Conservation (phyloP, 192 early-diverging fungal genomes). For the Entomortierella chlamydospora region DNA sequence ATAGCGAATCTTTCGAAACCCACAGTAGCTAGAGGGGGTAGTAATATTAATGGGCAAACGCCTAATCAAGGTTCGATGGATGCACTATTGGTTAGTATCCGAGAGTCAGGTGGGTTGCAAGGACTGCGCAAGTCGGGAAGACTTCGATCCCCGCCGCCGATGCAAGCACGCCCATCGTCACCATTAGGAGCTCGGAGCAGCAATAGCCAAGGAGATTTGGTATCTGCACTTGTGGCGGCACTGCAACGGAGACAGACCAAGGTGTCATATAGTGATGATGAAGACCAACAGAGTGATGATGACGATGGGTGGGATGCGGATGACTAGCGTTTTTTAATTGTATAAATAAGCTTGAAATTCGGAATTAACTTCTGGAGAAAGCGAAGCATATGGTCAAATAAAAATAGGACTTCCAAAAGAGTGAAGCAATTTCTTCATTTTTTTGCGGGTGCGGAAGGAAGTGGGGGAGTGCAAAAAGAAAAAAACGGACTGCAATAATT, state of each 20-base stretch:
- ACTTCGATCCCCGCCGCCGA: constrained; percentile 41
- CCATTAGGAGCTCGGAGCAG: neutral
- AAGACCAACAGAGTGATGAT: constrained; percentile 26
- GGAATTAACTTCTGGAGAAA: no score
- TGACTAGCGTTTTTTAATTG: neutral
- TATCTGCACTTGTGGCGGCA: constrained; percentile 46
- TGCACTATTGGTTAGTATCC: constrained; percentile 42
- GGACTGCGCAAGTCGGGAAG: constrained; percentile 51
- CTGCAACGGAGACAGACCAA: constrained; percentile 50
- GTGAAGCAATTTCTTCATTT: neutral
- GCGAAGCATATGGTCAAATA: no score
- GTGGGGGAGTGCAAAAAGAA: neutral
- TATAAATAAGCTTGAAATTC: neutral
- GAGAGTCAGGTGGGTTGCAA: constrained; percentile 43
- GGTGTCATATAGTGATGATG: constrained; percentile 43
- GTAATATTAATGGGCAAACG: neutral
- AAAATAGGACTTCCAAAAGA: no score
- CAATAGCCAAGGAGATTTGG: constrained; percentile 41
- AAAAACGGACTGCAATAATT: no score
- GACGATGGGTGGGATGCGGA: constrained; percentile 50
- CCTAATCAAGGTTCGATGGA: constrained; percentile 18
- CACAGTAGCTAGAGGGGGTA: neutral
- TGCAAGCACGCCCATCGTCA: constrained; percentile 3
- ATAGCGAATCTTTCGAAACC: neutral
- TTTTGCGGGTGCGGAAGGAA: neutral